These are phyloP conservation scores for Apiotrichum akiyoshidainum DNA, from an alignment of 1,284 basidiomycete species.

Conservation along the genomic window DNA sequence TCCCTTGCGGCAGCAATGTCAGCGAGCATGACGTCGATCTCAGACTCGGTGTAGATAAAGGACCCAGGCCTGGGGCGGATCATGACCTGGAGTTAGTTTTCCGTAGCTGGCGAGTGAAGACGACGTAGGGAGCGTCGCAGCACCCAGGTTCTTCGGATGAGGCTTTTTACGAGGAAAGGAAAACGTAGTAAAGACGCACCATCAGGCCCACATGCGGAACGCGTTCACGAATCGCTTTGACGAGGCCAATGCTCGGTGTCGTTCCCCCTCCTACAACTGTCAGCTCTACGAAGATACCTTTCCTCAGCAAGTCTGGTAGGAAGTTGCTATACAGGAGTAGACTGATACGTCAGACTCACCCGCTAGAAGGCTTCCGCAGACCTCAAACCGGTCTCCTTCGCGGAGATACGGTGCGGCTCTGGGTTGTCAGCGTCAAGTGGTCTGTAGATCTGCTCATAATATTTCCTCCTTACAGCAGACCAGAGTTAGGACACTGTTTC, in stretches of 20 bases:
- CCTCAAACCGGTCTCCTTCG: slow-evolving; percentile 57
- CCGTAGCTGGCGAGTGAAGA: not conserved
- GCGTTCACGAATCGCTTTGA: slow-evolving; percentile 57
- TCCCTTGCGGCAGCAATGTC: slow-evolving; percentile 57
- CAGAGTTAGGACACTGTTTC: too few species aligned
- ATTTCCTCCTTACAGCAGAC: too few species aligned
- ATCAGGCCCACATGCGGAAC: slow-evolving; percentile 61
- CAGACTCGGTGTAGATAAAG: slow-evolving; percentile 65
- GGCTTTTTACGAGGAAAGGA: too few species aligned
- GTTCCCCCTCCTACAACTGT: slow-evolving; percentile 54
- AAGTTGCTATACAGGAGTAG: not conserved
- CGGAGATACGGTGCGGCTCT: slow-evolving; percentile 17
- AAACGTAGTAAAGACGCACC: slow-evolving; percentile 51
- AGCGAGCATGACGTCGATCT: slow-evolving; percentile 67
- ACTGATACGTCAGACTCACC: slow-evolving; percentile 43
- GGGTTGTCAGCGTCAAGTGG: not conserved
- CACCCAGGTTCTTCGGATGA: not conserved
- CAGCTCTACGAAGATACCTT: not conserved
- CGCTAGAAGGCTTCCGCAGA: slow-evolving; percentile 63
- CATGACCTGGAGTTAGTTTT: slow-evolving; percentile 59
- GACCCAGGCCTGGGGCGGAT: slow-evolving; percentile 71
- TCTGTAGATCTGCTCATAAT: too few species aligned
- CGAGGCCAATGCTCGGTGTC: slow-evolving; percentile 69
- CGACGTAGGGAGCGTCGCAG: too few species aligned
- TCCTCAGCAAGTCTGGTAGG: not conserved